These are phyloP conservation scores for Eucalyptus sp. DNA, from an alignment of 345 rosid genomes.

Conservation along the genomic window DNA sequence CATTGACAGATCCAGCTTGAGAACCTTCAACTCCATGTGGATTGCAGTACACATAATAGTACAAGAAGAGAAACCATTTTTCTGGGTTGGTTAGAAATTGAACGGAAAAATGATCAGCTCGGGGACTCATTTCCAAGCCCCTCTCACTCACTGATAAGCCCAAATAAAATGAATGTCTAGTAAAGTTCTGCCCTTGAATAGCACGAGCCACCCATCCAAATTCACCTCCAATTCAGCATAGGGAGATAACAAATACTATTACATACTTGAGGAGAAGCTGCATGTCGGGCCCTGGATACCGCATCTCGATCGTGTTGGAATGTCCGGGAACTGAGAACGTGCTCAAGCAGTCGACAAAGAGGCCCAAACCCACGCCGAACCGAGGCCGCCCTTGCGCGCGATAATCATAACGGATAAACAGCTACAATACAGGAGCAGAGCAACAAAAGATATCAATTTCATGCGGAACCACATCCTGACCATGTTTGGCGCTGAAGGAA, in stretches of 20 bases:
- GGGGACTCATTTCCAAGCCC: background rate
- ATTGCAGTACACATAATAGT: too few relatives aligned
- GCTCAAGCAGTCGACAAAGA: conserved; percentile 82
- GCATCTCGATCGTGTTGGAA: conserved; percentile 58
- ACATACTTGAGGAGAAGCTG: conserved; percentile 86
- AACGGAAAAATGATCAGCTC: background rate
- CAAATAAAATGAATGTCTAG: background rate
- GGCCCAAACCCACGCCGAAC: conserved; percentile 85
- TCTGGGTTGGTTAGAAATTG: background rate
- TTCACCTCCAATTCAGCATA: background rate
- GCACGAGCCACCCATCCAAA: background rate
- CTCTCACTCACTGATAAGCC: background rate
- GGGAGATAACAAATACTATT: background rate
- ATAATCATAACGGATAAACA: conserved; percentile 57
- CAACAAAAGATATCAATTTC: background rate
- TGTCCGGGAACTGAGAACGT: conserved; percentile 79
- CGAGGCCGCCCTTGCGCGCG: conserved; percentile 62
- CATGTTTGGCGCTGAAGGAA: background rate
- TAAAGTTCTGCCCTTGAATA: background rate
- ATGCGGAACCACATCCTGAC: background rate
- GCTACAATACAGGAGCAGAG: conserved; percentile 18
- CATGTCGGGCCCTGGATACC: conserved; percentile 94
- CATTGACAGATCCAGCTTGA: too few relatives aligned
- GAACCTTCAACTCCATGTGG: too few relatives aligned
- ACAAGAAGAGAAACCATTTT: background rate